A percentile compares a stretch with the other conserved stretches of the same genome.
These are phyloP conservation scores for Tremellales sp. DNA, from an alignment of 1,284 basidiomycete species.

Conservation along the genomic window DNA sequence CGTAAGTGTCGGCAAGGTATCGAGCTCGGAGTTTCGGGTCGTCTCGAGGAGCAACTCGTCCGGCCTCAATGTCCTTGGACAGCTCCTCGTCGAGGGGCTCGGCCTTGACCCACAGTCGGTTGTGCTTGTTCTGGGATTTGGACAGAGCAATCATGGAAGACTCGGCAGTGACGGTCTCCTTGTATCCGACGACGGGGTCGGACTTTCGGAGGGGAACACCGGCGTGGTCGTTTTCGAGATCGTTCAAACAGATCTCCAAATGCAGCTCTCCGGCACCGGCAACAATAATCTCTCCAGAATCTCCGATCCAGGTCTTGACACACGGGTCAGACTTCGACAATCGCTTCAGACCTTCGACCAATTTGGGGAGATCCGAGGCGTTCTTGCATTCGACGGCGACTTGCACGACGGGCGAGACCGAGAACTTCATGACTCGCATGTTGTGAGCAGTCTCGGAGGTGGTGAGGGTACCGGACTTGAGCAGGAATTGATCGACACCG, in stretches of 20 bases:
- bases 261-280: conserved; percentile 99
- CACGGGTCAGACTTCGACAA: conserved; percentile 99
- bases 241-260: conserved; percentile 99
- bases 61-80: conserved; percentile 84
- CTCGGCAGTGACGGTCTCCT: conserved; percentile 96
- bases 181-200: conserved; percentile 96
- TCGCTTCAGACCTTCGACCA: conserved; percentile 99
- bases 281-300: conserved; percentile 97
- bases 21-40: conserved; percentile 97
- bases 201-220: conserved; percentile 99
- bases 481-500: conserved; percentile 99
- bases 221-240: conserved; percentile 98
- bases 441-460: conserved; percentile 98
- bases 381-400: conserved; percentile 99
- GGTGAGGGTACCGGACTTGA: conserved; percentile 98
- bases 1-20: conserved; percentile 90
- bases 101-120: conserved; percentile 93
- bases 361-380: conserved; percentile 96
- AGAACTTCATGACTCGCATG: conserved; percentile 99
- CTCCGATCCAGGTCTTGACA: conserved; percentile 91
- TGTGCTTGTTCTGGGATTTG: conserved; percentile 99
- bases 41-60: conserved; percentile 84
- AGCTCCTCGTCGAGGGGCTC: conserved; percentile 91
- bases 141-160: conserved; percentile 95
- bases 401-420: conserved; percentile 98